Evolutionary conservation across 2,329 filamentous ascomycete species (phyloP).

Genomic region (Sporothrix schenckii): DNA sequence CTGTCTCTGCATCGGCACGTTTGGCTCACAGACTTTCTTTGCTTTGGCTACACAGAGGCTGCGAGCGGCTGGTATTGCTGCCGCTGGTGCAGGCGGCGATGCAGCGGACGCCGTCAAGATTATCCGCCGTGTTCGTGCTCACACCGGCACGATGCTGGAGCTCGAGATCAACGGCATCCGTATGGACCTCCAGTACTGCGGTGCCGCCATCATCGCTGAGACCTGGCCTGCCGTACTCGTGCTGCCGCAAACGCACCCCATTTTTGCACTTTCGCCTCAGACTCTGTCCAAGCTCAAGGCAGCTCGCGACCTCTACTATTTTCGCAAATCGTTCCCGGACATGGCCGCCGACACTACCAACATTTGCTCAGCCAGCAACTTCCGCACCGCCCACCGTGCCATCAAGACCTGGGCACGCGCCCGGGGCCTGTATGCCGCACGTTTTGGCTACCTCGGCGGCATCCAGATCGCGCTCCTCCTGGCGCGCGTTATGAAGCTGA

Average conservation of each 20-base stretch:
- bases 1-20: constrained; percentile 65
- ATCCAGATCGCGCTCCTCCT: constrained; percentile 67
- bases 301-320: constrained; percentile 62
- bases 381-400: constrained; percentile 60
- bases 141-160: constrained; percentile 66
- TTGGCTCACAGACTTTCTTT: constrained; percentile 65
- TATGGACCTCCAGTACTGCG: constrained; percentile 69
- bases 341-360: constrained; percentile 42
- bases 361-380: constrained; percentile 49
- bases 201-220: constrained; percentile 58
- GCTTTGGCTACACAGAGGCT: constrained; percentile 59
- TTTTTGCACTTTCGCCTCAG: constrained; percentile 59
- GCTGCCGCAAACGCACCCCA: constrained; percentile 54
- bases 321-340: constrained; percentile 63
- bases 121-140: constrained; percentile 60
- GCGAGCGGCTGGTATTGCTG: constrained; percentile 42
- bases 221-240: constrained; percentile 54
- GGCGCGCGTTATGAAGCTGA: constrained; percentile 60
- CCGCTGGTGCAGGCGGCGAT: background rate
- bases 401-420: constrained; percentile 65
- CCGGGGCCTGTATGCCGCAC: constrained; percentile 65
- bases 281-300: constrained; percentile 66
- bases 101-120: constrained; percentile 49
- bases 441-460: constrained; percentile 67
- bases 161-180: constrained; percentile 60